Percentiles rank a stretch among this genome's conserved stretches.
These are phyloP conservation scores for Sherardia arvensis DNA, from an alignment of 257 asterid species.

Conservation along the genomic window DNA sequence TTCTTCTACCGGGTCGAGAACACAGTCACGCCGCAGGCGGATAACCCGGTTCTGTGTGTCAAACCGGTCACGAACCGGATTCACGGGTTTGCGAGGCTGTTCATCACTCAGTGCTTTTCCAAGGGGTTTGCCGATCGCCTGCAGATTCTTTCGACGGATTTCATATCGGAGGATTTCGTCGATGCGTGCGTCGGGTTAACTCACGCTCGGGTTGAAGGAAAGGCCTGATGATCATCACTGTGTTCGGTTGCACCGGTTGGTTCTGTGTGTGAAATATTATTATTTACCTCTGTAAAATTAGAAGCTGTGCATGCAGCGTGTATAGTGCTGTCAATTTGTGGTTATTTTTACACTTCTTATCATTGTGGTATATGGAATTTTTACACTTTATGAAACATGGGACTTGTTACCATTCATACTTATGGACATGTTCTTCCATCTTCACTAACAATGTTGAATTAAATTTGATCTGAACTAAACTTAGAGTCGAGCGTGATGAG, in stretches of 20 bases:
- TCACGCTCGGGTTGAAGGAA: slow-evolving; percentile 55
- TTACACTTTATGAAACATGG: no score
- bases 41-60: slow-evolving; percentile 76
- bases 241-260: no score
- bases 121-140: slow-evolving; percentile 40
- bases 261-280: neutral
- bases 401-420: no score
- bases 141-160: slow-evolving; percentile 80
- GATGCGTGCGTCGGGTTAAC: slow-evolving; percentile 78
- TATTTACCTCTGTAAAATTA: no score
- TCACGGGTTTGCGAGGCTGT: slow-evolving; percentile 61
- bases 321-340: no score
- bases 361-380: neutral
- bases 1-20: slow-evolving; percentile 87
- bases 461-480: no score
- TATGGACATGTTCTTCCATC: no score
- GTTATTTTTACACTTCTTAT: neutral
- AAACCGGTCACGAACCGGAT: slow-evolving; percentile 69
- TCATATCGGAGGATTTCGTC: slow-evolving; percentile 76
- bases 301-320: neutral
- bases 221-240: slow-evolving; percentile 15
- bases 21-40: slow-evolving; percentile 88
- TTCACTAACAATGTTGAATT: no score
- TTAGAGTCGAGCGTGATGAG: no score
- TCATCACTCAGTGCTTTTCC: slow-evolving; percentile 39